Evolutionary conservation across 2,329 filamentous ascomycete genomes (phyloP), one percentile per base, ranked within the genome.

Genomic region (Botrytis paeoniae): DNA sequence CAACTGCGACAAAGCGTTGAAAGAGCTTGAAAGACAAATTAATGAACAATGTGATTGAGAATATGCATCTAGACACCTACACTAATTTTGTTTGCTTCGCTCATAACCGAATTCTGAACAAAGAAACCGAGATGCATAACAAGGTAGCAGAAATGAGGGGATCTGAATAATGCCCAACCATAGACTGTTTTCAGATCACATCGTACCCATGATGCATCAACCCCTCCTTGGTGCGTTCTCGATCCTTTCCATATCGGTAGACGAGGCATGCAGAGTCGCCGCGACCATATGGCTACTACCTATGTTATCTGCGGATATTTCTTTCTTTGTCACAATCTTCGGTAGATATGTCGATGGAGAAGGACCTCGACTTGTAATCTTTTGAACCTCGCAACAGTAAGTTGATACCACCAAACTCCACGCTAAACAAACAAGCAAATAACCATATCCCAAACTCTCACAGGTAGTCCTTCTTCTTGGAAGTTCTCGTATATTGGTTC

Each of bases 381-480:
- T 69, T 59, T 48, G 63, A 74, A 29, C 43, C 65, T n/a, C 43
- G 54, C 48, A 66, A 43, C 70, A 69, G 78, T 79, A 76, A 72
- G 72, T 70, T 71, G 41, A 69, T 66, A 32, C 71, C 74, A 77
- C 76, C 77, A 73, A 79, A 81, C 80, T 74, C 80, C 79, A 74
- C 77, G 80, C 79, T 80, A 79, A 80, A 76, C 57, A 77, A 73
- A 43, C 62, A 77, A 74, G 60, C 64, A 77, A 77, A 71, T 77
- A 64, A 77, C 73, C 32, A 63, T 59, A 70, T 69, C 45, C 54
- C 32, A 65, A 69, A 43, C 51, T 59, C 69, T 89, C 83, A 98
- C 71, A 98, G 86, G 81, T 97, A 97, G 80, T 97, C 94, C 89
- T 98, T 98, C 89, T 98, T 98, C 84, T 91, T 90, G 78, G 92